Percentiles rank a stretch among this genome's conserved stretches.
phyloP scores from a whole-genome alignment of 176 grass and related monocot species.

The Chrysopogon serrulatus region DNA sequence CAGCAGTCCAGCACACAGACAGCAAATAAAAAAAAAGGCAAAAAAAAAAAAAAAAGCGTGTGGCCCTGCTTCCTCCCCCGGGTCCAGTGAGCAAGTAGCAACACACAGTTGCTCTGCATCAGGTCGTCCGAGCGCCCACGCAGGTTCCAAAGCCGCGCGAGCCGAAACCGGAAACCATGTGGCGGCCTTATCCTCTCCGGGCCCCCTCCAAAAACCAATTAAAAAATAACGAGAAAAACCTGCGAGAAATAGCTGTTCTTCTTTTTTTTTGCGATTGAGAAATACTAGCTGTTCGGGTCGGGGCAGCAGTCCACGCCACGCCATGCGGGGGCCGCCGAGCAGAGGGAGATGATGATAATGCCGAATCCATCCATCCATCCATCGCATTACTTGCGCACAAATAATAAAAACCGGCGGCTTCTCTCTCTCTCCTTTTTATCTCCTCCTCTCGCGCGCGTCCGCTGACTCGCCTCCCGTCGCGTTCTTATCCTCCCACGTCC shows the following conservation, averaged over 20 bases:
- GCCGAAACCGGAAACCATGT: slow-evolving; percentile 20
- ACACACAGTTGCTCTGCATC: too few species aligned
- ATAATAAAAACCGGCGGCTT: neutral
- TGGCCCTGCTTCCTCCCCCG: neutral
- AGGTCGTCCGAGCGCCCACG: neutral
- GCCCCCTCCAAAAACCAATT: neutral
- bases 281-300: neutral
- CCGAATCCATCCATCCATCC: too few species aligned
- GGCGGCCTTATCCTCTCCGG: slow-evolving; percentile 51
- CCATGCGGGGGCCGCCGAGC: neutral
- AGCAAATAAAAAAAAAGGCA: neutral
- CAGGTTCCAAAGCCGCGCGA: neutral
- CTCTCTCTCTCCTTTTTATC: slow-evolving; percentile 3
- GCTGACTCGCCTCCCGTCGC: neutral
- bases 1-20: neutral
- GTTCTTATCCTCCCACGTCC: slow-evolving; percentile 34
- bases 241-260: neutral
- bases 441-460: slow-evolving; percentile 20
- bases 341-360: neutral
- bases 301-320: neutral
- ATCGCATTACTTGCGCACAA: slow-evolving; percentile 1
- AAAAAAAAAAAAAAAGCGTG: neutral
- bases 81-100: neutral
- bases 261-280: too few species aligned
- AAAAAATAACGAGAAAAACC: neutral